Base-by-base conservation (phyloP, 2,329 filamentous ascomycete species). In the Plenodomus biglobosus region DNA sequence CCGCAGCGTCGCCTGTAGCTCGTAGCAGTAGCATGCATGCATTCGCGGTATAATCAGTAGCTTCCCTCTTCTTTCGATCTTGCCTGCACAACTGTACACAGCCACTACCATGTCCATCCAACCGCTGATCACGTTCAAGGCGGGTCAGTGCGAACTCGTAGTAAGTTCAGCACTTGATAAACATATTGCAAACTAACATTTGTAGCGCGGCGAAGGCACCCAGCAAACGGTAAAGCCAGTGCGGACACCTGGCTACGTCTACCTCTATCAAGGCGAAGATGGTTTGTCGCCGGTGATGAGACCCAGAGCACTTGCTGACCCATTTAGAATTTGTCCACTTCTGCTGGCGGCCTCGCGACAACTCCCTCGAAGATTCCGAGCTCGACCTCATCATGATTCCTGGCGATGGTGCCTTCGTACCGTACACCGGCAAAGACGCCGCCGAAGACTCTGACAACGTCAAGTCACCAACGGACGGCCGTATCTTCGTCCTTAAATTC, bases 91-190 rank as follows among this genome's bases (percentile, higher is more conserved):
- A 32, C 47, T 16, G 46, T 49, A 50, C 50, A 55, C 52, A 24
- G 50, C 46, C 52, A 19, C 47, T 38, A 50, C 38, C 56, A 96
- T 96, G 91, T 90, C 92, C 55, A 85, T 90, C 74, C 73, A 81
- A 60, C 91, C 92, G 24, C 82, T 96, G 68, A 92, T 97, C 71
- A 95, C 91, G 15, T 97, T 97, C 82, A 96, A 96, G 81, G 92
- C 92, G 57, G 92, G 92, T 73, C 84, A 83, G 72, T 97, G 92
- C 76, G 85, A 94, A 44, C 72, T 92, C 52, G 86, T 92, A 71
- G 91, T 95, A 77, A 69, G 87, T 32, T 11, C 15, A 7, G 27
- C 6, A 32, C 13, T 15, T 11, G 3, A 32, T 15, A 32, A 10
- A 8, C 8, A 11, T 13, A 10, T 19, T 34, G 10, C 34, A 19